phyloP scores from a whole-genome alignment of 495 filamentous ascomycete genomes.

The Astrothelium macrocarpum region DNA sequence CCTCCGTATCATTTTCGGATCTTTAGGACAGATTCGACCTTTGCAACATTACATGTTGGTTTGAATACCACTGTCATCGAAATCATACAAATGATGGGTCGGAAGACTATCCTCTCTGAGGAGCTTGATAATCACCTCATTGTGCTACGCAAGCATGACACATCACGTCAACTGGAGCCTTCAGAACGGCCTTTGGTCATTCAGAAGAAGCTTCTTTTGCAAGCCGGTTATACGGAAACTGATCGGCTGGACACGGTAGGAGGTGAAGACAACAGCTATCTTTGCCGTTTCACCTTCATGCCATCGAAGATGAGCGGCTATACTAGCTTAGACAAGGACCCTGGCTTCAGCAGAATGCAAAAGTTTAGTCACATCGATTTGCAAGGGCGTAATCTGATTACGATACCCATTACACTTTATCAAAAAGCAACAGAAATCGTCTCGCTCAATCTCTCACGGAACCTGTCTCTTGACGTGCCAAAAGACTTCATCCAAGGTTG shows the following conservation, averaged over 20 bases:
- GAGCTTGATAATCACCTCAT: constrained; percentile 90
- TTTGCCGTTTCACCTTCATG: constrained; percentile 90
- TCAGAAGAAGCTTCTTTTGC: constrained; percentile 84
- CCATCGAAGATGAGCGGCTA: constrained; percentile 81
- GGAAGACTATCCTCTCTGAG: constrained; percentile 85
- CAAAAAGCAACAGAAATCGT: constrained; percentile 88
- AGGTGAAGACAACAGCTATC: constrained; percentile 94
- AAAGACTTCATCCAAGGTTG: constrained; percentile 96
- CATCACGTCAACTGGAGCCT: constrained; percentile 68
- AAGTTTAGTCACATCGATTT: constrained; percentile 93
- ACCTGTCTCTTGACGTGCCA: constrained; percentile 84
- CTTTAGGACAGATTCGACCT: constrained; percentile 86
- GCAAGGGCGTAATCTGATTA: constrained; percentile 79
- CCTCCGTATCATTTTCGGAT: constrained; percentile 84
- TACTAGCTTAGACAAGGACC: constrained; percentile 61
- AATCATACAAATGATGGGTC: constrained; percentile 70
- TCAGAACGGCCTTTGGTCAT: constrained; percentile 80
- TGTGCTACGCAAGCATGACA: constrained; percentile 82
- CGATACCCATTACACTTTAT: constrained; percentile 90
- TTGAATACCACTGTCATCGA: constrained; percentile 77
- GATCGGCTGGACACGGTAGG: constrained; percentile 90
- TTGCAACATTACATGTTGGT: constrained; percentile 74
- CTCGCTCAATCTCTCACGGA: constrained; percentile 83
- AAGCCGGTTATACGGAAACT: constrained; percentile 79
- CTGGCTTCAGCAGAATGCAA: constrained; percentile 67